Evolutionary conservation across 331 rosid species (phyloP).

Genomic region (Malus hybrid): DNA sequence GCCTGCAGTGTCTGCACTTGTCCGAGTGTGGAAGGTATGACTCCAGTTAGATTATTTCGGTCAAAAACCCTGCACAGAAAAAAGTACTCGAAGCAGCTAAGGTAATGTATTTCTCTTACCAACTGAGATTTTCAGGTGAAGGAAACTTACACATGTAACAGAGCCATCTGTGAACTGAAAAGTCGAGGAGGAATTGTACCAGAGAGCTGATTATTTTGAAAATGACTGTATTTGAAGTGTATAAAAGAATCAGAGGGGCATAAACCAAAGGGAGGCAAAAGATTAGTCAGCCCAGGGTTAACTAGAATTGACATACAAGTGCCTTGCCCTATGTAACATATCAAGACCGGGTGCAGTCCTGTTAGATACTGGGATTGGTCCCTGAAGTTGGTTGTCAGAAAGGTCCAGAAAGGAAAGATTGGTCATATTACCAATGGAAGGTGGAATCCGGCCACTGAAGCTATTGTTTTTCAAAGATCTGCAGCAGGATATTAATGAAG

Average conservation of each 20-base stretch:
- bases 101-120: no score
- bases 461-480: conserved; percentile 44
- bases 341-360: conserved; percentile 52
- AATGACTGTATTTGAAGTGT: conserved; percentile 40
- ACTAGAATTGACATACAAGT: conserved; percentile 51
- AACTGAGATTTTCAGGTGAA: not conserved
- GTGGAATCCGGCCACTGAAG: conserved; percentile 54
- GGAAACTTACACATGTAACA: conserved; percentile 59
- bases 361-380: conserved; percentile 53
- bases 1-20: conserved; percentile 37
- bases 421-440: conserved; percentile 30
- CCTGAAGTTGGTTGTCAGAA: conserved; percentile 19
- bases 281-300: not conserved
- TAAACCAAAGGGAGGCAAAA: not conserved
- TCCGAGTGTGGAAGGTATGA: conserved; percentile 56
- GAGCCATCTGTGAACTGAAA: conserved; percentile 47
- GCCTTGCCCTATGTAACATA: conserved; percentile 36
- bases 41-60: conserved; percentile 35
- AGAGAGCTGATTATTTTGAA: conserved; percentile 52
- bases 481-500: not conserved
- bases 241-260: conserved; percentile 7
- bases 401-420: conserved; percentile 30
- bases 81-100: not conserved
- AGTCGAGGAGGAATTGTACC: conserved; percentile 44
- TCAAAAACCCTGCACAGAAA: conserved; percentile 53